A percentile compares a stretch with the other conserved stretches of the same genome.
These are phyloP conservation scores for Naganishia sp. DNA, from an alignment of 1,284 basidiomycete species.

Conservation along the genomic window DNA sequence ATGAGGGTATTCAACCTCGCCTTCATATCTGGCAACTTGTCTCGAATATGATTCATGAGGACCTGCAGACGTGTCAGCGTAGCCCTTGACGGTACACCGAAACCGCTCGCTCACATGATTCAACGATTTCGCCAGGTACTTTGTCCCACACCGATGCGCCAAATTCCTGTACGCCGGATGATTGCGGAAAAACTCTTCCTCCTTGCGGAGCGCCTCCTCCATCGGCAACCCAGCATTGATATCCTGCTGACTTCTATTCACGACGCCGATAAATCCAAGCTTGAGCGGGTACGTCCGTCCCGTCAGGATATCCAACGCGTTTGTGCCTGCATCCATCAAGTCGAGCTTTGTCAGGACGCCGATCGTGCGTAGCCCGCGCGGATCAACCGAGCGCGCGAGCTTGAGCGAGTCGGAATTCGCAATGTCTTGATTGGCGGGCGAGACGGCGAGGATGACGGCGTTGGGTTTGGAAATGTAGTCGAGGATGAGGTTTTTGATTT, in stretches of 20 bases:
- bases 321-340: slow-evolving; percentile 98
- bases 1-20: slow-evolving; percentile 96
- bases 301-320: slow-evolving; percentile 92
- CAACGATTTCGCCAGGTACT: slow-evolving; percentile 88
- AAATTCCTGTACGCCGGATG: slow-evolving; percentile 95
- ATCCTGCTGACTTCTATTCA: slow-evolving; percentile 96
- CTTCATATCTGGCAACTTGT: slow-evolving; percentile 99
- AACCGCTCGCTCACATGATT: slow-evolving; percentile 69
- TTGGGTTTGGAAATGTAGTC: slow-evolving; percentile 92
- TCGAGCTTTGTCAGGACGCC: slow-evolving; percentile 97
- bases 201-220: slow-evolving; percentile 78
- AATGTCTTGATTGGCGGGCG: slow-evolving; percentile 94
- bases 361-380: slow-evolving; percentile 91
- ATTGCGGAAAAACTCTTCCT: slow-evolving; percentile 86
- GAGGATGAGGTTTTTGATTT: slow-evolving; percentile 88
- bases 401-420: slow-evolving; percentile 98
- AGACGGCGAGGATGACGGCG: slow-evolving; percentile 87
- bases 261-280: slow-evolving; percentile 95
- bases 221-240: slow-evolving; percentile 89
- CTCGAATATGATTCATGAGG: slow-evolving; percentile 94
- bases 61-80: slow-evolving; percentile 60
- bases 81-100: background rate
- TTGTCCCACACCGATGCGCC: slow-evolving; percentile 94
- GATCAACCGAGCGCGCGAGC: slow-evolving; percentile 90
- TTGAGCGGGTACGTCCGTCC: slow-evolving; percentile 96